A percentile compares a stretch with the other conserved stretches of the same genome.
These are phyloP conservation scores for Emydomyces testavorans DNA, from an alignment of 2,329 filamentous ascomycete species.

Conservation along the genomic window DNA sequence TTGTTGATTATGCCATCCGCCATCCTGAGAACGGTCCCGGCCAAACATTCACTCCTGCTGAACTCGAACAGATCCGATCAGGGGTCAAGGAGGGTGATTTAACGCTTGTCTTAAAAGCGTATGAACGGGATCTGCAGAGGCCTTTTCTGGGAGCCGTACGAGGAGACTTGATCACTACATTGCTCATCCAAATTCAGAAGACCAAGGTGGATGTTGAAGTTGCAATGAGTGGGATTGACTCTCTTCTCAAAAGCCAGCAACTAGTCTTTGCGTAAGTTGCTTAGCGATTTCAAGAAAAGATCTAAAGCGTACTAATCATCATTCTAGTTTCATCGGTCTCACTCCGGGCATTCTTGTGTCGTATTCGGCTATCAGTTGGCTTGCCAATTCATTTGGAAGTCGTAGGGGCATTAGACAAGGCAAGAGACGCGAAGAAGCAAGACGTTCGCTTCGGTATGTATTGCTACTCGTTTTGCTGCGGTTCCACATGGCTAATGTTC, in stretches of 20 bases:
- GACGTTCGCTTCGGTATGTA: conserved; percentile 59
- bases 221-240: conserved; percentile 89
- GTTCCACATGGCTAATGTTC: neutral
- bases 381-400: conserved; percentile 57
- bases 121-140: conserved; percentile 73
- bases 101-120: conserved; percentile 80
- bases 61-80: conserved; percentile 61
- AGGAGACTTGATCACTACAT: conserved; percentile 76
- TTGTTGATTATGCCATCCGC: conserved; percentile 85
- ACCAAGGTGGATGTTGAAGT: conserved; percentile 97
- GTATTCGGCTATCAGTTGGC: conserved; percentile 60
- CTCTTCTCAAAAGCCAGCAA: conserved; percentile 88
- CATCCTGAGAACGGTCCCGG: conserved; percentile 47
- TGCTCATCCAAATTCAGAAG: conserved; percentile 95
- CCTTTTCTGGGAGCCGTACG: conserved; percentile 72
- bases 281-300: neutral
- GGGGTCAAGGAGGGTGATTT: conserved; percentile 87
- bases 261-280: conserved; percentile 63
- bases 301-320: conserved; percentile 6
- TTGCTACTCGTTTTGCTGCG: neutral
- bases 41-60: conserved; percentile 50
- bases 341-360: conserved; percentile 87
- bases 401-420: conserved; percentile 56
- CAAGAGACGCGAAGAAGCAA: conserved; percentile 55
- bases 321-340: conserved; percentile 67